Base-by-base conservation (phyloP, 805 yeast species). In the Candida ponderosae region DNA sequence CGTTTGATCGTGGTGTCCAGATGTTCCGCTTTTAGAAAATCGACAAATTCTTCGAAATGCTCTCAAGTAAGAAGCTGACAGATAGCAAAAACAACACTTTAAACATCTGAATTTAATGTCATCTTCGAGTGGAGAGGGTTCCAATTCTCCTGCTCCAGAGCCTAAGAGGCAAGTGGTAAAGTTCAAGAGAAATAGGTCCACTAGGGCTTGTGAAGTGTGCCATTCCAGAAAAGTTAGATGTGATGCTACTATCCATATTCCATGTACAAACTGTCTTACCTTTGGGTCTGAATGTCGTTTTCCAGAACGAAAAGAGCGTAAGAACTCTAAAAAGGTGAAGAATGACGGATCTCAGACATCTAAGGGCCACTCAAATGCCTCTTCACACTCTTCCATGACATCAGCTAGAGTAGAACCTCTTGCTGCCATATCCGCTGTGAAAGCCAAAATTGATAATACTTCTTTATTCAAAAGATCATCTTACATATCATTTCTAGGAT, bases 191-290 rank as follows among this genome's bases (percentile, higher is more conserved):
- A 50, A 46, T 40, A 62, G 89, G 36, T 82, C 87, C 0, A 63
- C 82, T 8, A 59, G 85, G 33, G 90, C 89, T 3, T 82, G 93
- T 52, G 70, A 74, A 30, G 81, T 82, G n/a, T 84, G 93, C 51
- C 77, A 86, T 38, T 71, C 80, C 7, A 65, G 93, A 27, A 83
- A 83, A 49, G 93, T 83, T n/a, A 71, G 88, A 27, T 83, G 94
- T 59, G 86, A 80, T 51, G 84, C 81, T 11, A 81, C 66, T 13
- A 54, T 56, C 26, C 70, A 63, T 38, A 64, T 66, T 50, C 83
- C 82, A 0, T 77, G 84, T 49, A 72, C 88, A 18, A 81, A 81
- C 55, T 81, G 90, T 53, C 65, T 73, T 27, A 79, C 82, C 4
- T 81, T 80, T 56, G 80, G 82, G 7, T 72, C 85, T 49, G 85